Evolutionary conservation across 1,284 basidiomycete genomes (phyloP), one percentile per base, ranked within the genome.

Genomic region (Cutaneotrichosporon mucoides): DNA sequence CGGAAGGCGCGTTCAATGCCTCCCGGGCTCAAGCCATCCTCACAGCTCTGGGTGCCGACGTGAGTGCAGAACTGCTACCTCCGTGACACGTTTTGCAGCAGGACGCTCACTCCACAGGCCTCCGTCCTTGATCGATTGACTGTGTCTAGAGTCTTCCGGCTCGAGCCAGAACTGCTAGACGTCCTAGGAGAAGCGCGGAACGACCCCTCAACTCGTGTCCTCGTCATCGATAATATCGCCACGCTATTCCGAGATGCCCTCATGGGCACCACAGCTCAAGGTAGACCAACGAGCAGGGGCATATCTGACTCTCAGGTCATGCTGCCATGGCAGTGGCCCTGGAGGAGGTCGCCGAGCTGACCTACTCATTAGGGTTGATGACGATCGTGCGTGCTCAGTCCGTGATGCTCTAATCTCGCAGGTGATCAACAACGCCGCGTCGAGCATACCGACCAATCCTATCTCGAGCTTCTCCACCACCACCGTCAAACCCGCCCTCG

Each of bases 241-340:
- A 64, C 62, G 2, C 61, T 77, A 42, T 73, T 78, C 54, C 72
- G 71, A 48, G 73, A 76, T 53, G 46, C 62, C 6, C 53, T 78
- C 40, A 69, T 66, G 47, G 68, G 65, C 5, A 66, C 69, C 7
- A 70, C 69, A 4, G 62, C 73, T 2, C 74, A 77, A 61, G 75
- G 76, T 74, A 16, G 57, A 68, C 59, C 37, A 6, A 9, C 5
- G 5, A 9, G 13, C 4, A 12, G 35, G 7, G 15, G 3, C 6
- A 6, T 38, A 42, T 51, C 66, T 66, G 38, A 64, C 43, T 6
- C 12, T 8, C 56, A 77, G 75, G 76, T 4, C 72, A 77, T 48
- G 72, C 76, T 1, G 72, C 73, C 6, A 73, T 76, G 58, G 64
- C 77, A 3, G 61, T 70, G 1, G 63, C 75, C n/a, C 69, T 76